Evolutionary conservation across 1,284 basidiomycete genomes (phyloP), one percentile per base, ranked within the genome.

Genomic region (Pisolithus thermaeus): DNA sequence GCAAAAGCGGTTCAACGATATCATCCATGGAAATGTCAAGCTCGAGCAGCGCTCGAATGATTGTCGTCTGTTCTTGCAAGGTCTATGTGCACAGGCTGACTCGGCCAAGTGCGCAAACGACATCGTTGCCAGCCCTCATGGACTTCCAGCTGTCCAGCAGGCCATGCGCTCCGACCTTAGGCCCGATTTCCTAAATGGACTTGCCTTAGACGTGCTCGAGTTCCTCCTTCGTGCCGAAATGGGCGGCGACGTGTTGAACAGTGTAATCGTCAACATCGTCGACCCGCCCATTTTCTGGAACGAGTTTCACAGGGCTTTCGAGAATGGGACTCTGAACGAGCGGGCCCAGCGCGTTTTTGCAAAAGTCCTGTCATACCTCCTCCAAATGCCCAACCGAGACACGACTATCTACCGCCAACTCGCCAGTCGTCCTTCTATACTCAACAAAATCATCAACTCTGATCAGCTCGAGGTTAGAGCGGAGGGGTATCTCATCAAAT

Each of bases 221-320:
- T 82, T 73, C 56, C 59, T 84, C 62, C 23, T 76, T 69, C 7
- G 68, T 66, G 25, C 59, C 57, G 45, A 57, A 51, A 65, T 80
- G 50, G 71, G 70, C 16, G 71, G 70, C n/a, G 81, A 82, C 2
- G 28, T 64, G 1, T 72, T 75, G 39, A 62, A 84, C 2, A 51
- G 63, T 2, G 48, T 61, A 11, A 47, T 84, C n/a, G 43, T 61
- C 20, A 60, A 58, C 1, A 73, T 84, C 16, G 72, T 78, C 3
- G 70, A 79, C 1, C 80, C 81, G 0, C 74, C 80, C 0, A 69
- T 81, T 36, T 82, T 83, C 56, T 83, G 78, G 78, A 59, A 60
- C 39, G 58, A 67, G 7, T 76, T 79, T 56, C 56, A 60, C 1
- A 53, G 67, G 7, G 73, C 75, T 4, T 78, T 80, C 44, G 58